These are phyloP conservation scores for Trametes versicolor DNA, from an alignment of 1,284 basidiomycete genomes.

Conservation along the genomic window DNA sequence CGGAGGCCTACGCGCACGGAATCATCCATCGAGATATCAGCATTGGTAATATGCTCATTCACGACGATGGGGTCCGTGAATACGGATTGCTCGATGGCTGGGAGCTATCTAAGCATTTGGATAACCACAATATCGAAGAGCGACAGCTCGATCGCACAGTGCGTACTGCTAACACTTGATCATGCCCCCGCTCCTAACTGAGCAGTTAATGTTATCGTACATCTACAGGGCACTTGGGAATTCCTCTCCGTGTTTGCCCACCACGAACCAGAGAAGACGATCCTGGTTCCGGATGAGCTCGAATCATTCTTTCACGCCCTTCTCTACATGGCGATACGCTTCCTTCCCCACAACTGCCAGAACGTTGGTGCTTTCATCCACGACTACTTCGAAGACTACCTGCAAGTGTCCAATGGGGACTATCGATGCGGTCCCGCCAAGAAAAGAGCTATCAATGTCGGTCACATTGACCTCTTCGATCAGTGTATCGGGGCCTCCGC, in stretches of 20 bases:
- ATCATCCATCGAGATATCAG: constrained; percentile 24
- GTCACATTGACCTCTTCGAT: not conserved
- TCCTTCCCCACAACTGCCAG: constrained; percentile 12
- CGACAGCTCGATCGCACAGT: constrained; percentile 21
- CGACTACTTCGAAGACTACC: constrained; percentile 12
- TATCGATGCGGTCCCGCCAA: not conserved
- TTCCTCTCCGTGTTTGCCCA: constrained; percentile 16
- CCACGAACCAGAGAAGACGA: constrained; percentile 5
- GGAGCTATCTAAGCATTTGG: constrained; percentile 20
- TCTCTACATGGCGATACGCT: constrained; percentile 21
- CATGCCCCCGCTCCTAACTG: too few relatives aligned
- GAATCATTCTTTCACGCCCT: constrained; percentile 25
- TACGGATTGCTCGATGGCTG: constrained; percentile 18
- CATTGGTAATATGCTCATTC: constrained; percentile 16
- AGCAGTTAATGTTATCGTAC: too few relatives aligned
- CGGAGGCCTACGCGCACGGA: not conserved
- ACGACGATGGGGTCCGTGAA: not conserved
- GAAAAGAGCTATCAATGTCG: not conserved
- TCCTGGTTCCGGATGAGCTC: constrained; percentile 19
- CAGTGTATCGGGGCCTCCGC: too few relatives aligned
- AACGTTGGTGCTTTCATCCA: not conserved
- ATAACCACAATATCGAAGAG: not conserved
- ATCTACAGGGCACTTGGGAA: constrained; percentile 25
- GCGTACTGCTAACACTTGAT: not conserved
- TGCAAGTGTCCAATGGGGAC: too few relatives aligned